Conservation (phyloP, 371 early-diverging fungal genomes). For the Lichtheimia ramosa region DNA sequence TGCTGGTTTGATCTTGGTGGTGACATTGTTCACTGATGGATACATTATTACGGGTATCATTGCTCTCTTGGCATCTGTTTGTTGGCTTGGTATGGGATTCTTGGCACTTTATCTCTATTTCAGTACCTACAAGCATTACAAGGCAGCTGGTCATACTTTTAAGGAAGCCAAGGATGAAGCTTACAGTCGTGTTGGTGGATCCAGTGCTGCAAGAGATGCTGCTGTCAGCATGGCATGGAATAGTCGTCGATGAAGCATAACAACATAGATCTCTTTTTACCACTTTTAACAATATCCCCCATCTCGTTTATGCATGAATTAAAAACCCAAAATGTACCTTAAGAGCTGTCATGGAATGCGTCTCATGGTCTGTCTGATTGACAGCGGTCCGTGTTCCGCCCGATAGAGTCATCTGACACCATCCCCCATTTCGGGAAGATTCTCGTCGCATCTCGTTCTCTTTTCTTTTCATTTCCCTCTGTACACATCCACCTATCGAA, state of each 20-base stretch:
- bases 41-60: slow-evolving; percentile 71
- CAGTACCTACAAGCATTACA: slow-evolving; percentile 73
- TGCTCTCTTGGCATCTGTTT: slow-evolving; percentile 66
- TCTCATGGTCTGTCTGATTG: too few relatives aligned
- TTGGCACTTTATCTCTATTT: slow-evolving; percentile 62
- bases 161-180: slow-evolving; percentile 83
- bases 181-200: slow-evolving; percentile 47
- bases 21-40: slow-evolving; percentile 68
- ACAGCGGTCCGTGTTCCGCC: too few relatives aligned
- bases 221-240: slow-evolving; percentile 57
- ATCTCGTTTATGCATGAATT: too few relatives aligned
- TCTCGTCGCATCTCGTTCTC: too few relatives aligned
- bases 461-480: too few relatives aligned
- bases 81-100: slow-evolving; percentile 66
- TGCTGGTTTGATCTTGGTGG: slow-evolving; percentile 79
- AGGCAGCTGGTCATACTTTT: slow-evolving; percentile 81
- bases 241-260: slow-evolving; percentile 27
- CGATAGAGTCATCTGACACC: too few relatives aligned
- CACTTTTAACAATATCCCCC: too few relatives aligned
- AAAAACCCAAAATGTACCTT: too few relatives aligned
- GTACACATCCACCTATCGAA: neutral
- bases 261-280: neutral
- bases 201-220: slow-evolving; percentile 47
- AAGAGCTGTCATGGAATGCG: too few relatives aligned
- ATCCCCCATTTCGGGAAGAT: too few relatives aligned